Conservation (phyloP, 371 early-diverging fungal genomes). For the Gilbertella persicaria region DNA sequence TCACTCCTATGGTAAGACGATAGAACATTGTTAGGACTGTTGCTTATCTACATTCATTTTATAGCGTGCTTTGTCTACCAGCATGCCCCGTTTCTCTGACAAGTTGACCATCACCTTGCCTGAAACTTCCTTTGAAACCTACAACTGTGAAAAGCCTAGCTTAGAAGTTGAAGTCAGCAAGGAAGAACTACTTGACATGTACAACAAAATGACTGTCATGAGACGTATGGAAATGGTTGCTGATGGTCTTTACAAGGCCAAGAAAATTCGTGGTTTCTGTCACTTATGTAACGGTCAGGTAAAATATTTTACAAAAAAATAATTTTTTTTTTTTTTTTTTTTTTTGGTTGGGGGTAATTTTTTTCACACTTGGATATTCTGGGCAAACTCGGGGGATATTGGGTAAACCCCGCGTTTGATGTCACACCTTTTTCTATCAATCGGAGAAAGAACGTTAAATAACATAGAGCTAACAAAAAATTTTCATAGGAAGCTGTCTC, state of each 20-base stretch:
- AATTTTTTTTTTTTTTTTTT: slow-evolving; percentile 1
- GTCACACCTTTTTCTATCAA: slow-evolving; percentile 10
- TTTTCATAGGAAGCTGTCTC: slow-evolving; percentile 89
- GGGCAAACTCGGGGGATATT: slow-evolving; percentile 37
- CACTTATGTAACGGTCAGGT: slow-evolving; percentile 99
- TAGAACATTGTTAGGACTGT: neutral
- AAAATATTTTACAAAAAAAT: slow-evolving; percentile 15
- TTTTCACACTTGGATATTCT: slow-evolving; percentile 9
- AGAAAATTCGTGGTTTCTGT: slow-evolving; percentile 98
- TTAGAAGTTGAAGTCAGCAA: slow-evolving; percentile 62
- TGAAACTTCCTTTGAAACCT: slow-evolving; percentile 63
- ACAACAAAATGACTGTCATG: slow-evolving; percentile 86
- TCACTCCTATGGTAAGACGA: slow-evolving; percentile 24
- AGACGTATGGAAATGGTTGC: slow-evolving; percentile 94
- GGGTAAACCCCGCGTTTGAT: slow-evolving; percentile 37
- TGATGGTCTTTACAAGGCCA: slow-evolving; percentile 95
- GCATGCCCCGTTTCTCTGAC: slow-evolving; percentile 39
- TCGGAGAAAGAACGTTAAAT: slow-evolving; percentile 4
- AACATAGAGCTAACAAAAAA: slow-evolving; percentile 2
- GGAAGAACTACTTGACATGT: slow-evolving; percentile 80
- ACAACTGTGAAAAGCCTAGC: slow-evolving; percentile 68
- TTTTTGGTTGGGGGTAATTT: slow-evolving; percentile 9
- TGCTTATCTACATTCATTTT: neutral
- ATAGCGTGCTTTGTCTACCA: slow-evolving; percentile 50
- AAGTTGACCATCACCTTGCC: slow-evolving; percentile 61